A percentile compares a stretch with the other conserved stretches of the same genome.
These are phyloP conservation scores for Conticribra weissflogii DNA, from an alignment of 108 stramenopile species.

Conservation along the genomic window DNA sequence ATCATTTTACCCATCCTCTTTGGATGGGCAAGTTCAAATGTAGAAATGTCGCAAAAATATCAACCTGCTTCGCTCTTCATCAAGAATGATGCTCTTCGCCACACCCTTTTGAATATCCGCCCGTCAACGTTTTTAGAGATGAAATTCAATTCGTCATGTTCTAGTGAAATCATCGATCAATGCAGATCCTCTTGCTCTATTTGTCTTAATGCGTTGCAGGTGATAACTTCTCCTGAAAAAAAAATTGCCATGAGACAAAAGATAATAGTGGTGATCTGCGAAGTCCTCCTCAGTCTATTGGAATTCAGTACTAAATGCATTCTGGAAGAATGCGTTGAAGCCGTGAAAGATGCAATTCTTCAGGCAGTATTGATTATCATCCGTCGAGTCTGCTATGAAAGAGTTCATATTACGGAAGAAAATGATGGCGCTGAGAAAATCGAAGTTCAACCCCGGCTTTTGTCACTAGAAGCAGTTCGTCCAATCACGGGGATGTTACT, in stretches of 20 bases:
- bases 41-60: neutral
- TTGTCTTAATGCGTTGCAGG: conserved; percentile 6
- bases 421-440: neutral
- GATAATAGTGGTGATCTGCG: conserved; percentile 23
- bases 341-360: conserved; percentile 25
- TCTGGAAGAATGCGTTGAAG: neutral
- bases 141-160: neutral
- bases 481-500: conserved; percentile 48
- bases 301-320: conserved; percentile 3
- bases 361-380: conserved; percentile 24
- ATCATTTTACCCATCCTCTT: conserved; percentile 42
- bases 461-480: conserved; percentile 40
- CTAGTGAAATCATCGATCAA: neutral
- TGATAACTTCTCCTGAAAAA: neutral
- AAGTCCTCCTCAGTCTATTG: conserved; percentile 30
- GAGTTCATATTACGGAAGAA: neutral
- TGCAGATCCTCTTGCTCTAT: conserved; percentile 1
- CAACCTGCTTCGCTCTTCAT: conserved; percentile 4
- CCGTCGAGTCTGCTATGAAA: conserved; percentile 29
- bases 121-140: no score
- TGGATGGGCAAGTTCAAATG: no score
- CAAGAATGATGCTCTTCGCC: conserved; percentile 12
- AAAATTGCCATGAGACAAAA: conserved; percentile 14
- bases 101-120: conserved; percentile 20
- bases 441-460: conserved; percentile 10